Evolutionary conservation across 2,329 filamentous ascomycete genomes (phyloP).

Genomic region (Stemphylium lycopersici): DNA sequence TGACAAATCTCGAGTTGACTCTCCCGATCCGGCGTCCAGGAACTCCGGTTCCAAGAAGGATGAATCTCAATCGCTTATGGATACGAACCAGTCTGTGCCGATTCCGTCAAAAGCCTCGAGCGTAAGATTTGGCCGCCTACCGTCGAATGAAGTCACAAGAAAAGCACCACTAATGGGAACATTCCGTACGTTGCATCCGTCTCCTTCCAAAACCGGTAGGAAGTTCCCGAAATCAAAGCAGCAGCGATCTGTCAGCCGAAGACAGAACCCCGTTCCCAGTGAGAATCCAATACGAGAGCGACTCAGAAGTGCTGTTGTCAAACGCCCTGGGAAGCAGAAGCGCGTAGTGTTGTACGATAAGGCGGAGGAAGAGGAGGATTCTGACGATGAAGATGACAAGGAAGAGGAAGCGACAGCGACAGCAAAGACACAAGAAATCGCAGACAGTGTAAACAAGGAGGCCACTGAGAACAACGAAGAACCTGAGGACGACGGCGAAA

Average conservation of each 20-base stretch:
- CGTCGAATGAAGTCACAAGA: not conserved
- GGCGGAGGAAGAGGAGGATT: no score
- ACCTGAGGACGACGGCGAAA: no score
- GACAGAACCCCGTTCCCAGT: not conserved
- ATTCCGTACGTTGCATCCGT: not conserved
- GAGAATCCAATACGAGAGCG: not conserved
- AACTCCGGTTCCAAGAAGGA: no score
- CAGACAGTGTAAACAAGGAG: no score
- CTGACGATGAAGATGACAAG: no score
- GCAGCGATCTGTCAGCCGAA: not conserved
- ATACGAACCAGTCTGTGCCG: not conserved
- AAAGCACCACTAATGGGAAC: slow-evolving; percentile 8
- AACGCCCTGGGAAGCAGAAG: not conserved
- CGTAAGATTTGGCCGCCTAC: not conserved
- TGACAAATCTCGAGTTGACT: not conserved
- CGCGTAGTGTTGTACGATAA: not conserved
- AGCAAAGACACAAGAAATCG: no score
- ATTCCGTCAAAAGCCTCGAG: not conserved
- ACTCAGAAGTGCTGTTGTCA: not conserved
- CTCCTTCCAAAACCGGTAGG: not conserved
- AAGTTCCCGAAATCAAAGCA: not conserved
- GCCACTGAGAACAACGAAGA: no score
- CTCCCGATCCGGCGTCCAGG: not conserved
- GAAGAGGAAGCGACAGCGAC: no score
- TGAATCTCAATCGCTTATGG: not conserved